Conservation (phyloP, 108 stramenopile genomes). For the Cyclotella baltica region DNA sequence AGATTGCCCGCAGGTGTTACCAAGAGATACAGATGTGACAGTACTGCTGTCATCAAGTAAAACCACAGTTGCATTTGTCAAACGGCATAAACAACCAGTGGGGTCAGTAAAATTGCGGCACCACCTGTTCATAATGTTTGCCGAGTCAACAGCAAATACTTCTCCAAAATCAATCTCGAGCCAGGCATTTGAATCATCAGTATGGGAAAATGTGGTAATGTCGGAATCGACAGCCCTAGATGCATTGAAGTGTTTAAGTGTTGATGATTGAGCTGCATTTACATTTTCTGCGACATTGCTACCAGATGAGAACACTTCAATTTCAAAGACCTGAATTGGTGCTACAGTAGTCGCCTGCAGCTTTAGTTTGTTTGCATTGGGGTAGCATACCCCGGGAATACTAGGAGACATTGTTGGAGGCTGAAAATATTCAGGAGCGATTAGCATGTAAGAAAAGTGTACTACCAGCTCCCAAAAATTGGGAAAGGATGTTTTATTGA, state of each 20-base stretch:
- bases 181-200: not conserved
- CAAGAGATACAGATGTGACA: not conserved
- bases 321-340: constrained; percentile 5
- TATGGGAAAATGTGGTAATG: not conserved
- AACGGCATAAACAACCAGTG: not conserved
- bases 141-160: not conserved
- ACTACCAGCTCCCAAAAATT: too few relatives aligned
- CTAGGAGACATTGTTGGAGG: too few relatives aligned
- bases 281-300: not conserved
- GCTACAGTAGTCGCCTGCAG: not conserved
- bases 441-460: too few relatives aligned
- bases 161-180: not conserved
- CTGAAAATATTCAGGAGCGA: too few relatives aligned
- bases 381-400: too few relatives aligned
- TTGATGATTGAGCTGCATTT: constrained; percentile 9
- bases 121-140: not conserved
- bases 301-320: not conserved
- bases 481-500: too few relatives aligned
- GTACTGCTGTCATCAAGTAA: not conserved
- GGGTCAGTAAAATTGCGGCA: not conserved
- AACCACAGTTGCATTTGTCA: not conserved
- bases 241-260: not conserved
- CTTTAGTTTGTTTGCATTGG: constrained; percentile 6
- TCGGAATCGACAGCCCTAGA: not conserved
- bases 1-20: constrained; percentile 4